Conservation (phyloP, 768 basidiomycete species). For the Rhodotorula kratochvilovae region DNA sequence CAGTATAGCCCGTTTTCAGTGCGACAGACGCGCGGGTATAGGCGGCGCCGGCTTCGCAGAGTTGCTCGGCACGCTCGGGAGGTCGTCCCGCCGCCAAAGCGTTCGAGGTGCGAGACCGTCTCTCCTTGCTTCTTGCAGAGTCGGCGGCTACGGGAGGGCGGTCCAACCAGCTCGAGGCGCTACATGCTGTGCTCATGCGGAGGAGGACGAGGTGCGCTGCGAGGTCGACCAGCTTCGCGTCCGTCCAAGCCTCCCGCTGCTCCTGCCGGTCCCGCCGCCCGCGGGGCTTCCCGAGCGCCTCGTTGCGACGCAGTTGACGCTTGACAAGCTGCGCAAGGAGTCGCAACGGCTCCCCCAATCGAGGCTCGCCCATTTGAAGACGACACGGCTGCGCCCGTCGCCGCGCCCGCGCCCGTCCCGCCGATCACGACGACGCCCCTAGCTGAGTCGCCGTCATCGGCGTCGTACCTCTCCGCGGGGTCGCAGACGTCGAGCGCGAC, state of each 20-base stretch:
- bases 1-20: no score
- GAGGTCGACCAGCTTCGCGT: slow-evolving; percentile 93
- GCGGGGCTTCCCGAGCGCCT: slow-evolving; percentile 16
- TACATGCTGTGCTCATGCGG: no score
- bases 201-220: slow-evolving; percentile 77
- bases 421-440: not conserved
- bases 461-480: not conserved
- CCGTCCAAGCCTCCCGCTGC: slow-evolving; percentile 60
- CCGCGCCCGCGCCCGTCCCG: not conserved
- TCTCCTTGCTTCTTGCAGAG: no score
- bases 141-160: no score
- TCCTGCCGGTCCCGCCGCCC: slow-evolving; percentile 38
- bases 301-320: slow-evolving; percentile 16
- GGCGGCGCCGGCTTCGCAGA: no score
- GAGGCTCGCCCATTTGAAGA: not conserved
- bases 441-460: not conserved
- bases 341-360: not conserved
- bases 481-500: not conserved
- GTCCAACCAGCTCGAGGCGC: no score
- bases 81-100: no score
- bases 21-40: no score
- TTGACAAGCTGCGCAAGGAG: slow-evolving; percentile 18
- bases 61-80: no score
- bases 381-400: not conserved
- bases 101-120: no score